phyloP scores from a whole-genome alignment of 345 rosid genomes.

The Carallia brachiata region DNA sequence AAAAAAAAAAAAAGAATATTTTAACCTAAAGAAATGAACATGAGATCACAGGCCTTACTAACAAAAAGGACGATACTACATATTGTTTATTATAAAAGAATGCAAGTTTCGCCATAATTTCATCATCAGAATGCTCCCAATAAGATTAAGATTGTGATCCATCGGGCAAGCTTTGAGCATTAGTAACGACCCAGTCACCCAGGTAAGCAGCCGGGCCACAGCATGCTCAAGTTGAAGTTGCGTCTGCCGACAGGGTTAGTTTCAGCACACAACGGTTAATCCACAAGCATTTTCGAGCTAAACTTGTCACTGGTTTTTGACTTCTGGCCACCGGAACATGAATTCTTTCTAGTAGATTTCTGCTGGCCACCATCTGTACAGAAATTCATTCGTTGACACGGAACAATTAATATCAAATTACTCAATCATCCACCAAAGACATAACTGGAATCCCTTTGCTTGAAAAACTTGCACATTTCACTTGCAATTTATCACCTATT shows the following conservation, averaged over 20 bases:
- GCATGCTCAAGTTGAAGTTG: background rate
- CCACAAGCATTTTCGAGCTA: background rate
- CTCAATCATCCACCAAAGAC: conserved; percentile 47
- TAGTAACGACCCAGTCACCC: too few relatives aligned
- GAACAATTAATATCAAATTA: background rate
- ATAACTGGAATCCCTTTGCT: conserved; percentile 74
- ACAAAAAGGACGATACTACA: too few relatives aligned
- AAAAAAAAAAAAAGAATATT: too few relatives aligned
- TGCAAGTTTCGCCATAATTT: too few relatives aligned
- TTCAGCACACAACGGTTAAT: background rate
- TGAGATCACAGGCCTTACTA: too few relatives aligned
- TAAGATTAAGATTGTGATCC: too few relatives aligned
- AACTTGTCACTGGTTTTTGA: background rate
- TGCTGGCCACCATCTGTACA: background rate
- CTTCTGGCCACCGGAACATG: background rate
- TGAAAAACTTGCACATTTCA: conserved; percentile 68
- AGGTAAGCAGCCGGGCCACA: background rate
- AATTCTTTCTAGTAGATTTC: background rate
- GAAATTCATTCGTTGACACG: background rate
- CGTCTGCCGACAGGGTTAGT: background rate
- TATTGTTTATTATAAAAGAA: too few relatives aligned
- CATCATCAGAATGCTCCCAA: too few relatives aligned
- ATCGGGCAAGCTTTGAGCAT: too few relatives aligned
- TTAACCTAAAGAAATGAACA: too few relatives aligned
- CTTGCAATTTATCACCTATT: conserved; percentile 59